Percentiles rank a stretch among this genome's conserved stretches.
phyloP scores from a whole-genome alignment of 164 flowering plant species.

The Magnolia changhungtana region DNA sequence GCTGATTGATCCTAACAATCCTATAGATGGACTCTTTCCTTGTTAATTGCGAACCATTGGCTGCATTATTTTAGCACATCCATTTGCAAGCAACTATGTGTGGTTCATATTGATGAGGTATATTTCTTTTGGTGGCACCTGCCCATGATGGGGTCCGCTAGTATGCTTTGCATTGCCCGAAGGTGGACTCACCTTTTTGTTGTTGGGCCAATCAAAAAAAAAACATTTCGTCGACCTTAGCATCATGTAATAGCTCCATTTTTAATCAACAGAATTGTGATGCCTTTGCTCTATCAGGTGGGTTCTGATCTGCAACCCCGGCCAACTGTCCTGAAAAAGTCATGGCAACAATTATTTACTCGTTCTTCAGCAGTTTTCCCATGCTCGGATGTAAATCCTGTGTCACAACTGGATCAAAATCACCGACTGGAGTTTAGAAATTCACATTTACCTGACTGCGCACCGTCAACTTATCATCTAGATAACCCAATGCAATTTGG shows the following conservation, averaged over 20 bases:
- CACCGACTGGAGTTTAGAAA: constrained; percentile 20
- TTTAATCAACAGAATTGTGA: neutral
- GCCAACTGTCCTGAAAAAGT: constrained; percentile 52
- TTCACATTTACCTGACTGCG: constrained; percentile 27
- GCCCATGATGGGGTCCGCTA: no score
- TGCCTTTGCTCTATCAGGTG: constrained; percentile 31
- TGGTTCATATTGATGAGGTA: no score
- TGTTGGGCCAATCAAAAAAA: neutral
- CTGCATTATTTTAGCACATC: no score
- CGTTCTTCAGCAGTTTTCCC: constrained; percentile 51
- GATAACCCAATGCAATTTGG: constrained; percentile 62
- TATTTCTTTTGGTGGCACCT: no score
- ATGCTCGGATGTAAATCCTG: constrained; percentile 19
- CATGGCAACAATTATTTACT: constrained; percentile 93
- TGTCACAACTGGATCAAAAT: neutral
- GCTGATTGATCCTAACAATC: no score
- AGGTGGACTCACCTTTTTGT: no score
- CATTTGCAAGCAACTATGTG: no score
- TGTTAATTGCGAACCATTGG: no score
- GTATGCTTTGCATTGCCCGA: no score
- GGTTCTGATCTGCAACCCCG: constrained; percentile 39
- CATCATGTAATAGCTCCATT: neutral
- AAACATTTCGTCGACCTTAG: neutral
- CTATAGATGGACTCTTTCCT: no score
- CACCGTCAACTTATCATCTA: constrained; percentile 36